Conservation (phyloP, 1,139 yeast species). For the Pichia norvegensis region DNA sequence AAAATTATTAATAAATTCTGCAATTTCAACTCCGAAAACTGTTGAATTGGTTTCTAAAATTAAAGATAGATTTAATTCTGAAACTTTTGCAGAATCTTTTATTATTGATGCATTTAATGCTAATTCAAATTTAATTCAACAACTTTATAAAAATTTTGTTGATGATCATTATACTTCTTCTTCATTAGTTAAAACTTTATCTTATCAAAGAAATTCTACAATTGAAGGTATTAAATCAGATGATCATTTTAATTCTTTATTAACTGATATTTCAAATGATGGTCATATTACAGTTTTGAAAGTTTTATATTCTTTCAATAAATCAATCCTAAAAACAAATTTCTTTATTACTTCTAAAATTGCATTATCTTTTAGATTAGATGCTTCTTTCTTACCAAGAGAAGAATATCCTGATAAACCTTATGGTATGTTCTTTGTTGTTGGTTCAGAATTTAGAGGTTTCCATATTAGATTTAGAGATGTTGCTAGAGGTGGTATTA, state of each 20-base stretch:
- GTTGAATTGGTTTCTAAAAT: constrained; percentile 72
- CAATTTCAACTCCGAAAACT: constrained; percentile 48
- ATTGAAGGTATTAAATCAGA: constrained; percentile 70
- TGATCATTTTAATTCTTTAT: constrained; percentile 62
- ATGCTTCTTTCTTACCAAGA: constrained; percentile 77
- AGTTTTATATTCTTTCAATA: constrained; percentile 78
- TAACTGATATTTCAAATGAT: constrained; percentile 70
- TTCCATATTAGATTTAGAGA: constrained; percentile 96
- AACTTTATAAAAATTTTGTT: constrained; percentile 87
- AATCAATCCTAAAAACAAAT: constrained; percentile 84
- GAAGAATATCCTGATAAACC: constrained; percentile 89
- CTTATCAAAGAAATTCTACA: constrained; percentile 79
- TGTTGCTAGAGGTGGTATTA: constrained; percentile 96
- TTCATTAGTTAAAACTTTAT: constrained; percentile 60
- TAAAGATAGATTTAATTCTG: constrained; percentile 86
- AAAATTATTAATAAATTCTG: constrained; percentile 40
- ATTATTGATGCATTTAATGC: constrained; percentile 70
- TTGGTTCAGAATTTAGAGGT: constrained; percentile 95
- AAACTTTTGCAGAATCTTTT: constrained; percentile 83
- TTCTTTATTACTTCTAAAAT: constrained; percentile 92
- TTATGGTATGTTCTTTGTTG: constrained; percentile 90
- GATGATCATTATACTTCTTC: constrained; percentile 78
- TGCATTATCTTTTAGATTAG: constrained; percentile 85
- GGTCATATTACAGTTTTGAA: constrained; percentile 73
- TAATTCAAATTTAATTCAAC: constrained; percentile 67